Evolutionary conservation across 2,329 filamentous ascomycete species (phyloP).

Genomic region (Penicillium sp.): DNA sequence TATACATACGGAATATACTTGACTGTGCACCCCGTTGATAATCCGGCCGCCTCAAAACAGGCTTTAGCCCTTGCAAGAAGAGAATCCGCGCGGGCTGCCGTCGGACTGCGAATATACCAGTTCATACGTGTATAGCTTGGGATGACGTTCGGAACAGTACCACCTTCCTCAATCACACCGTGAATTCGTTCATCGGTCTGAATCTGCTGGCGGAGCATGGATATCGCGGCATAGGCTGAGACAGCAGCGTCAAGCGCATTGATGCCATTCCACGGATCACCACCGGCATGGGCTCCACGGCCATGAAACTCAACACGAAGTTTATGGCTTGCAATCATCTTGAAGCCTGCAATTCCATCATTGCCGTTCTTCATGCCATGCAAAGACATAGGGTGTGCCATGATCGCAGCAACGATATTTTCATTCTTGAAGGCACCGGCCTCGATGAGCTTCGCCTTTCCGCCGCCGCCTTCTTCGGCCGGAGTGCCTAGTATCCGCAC

Average conservation of each 20-base stretch:
- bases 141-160: constrained; percentile 55
- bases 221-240: constrained; percentile 43
- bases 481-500: constrained; percentile 24
- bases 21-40: too few relatives aligned
- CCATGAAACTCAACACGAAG: constrained; percentile 42
- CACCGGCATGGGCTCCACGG: constrained; percentile 54
- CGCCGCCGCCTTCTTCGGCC: constrained; percentile 24
- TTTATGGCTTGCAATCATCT: constrained; percentile 9
- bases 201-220: constrained; percentile 55
- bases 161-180: constrained; percentile 52
- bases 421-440: constrained; percentile 33
- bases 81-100: background rate
- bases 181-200: constrained; percentile 52
- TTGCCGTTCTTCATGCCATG: too few relatives aligned
- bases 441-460: constrained; percentile 31
- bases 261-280: constrained; percentile 55
- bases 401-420: constrained; percentile 24
- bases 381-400: constrained; percentile 29
- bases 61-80: too few relatives aligned
- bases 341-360: too few relatives aligned
- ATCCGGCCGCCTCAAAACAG: too few relatives aligned
- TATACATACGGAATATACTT: too few relatives aligned
- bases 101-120: constrained; percentile 46
- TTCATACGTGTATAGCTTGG: constrained; percentile 47
- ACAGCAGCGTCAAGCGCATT: constrained; percentile 59